Evolutionary conservation across 2,329 filamentous ascomycete species (phyloP).

Genomic region (Arthroderma uncinatum): DNA sequence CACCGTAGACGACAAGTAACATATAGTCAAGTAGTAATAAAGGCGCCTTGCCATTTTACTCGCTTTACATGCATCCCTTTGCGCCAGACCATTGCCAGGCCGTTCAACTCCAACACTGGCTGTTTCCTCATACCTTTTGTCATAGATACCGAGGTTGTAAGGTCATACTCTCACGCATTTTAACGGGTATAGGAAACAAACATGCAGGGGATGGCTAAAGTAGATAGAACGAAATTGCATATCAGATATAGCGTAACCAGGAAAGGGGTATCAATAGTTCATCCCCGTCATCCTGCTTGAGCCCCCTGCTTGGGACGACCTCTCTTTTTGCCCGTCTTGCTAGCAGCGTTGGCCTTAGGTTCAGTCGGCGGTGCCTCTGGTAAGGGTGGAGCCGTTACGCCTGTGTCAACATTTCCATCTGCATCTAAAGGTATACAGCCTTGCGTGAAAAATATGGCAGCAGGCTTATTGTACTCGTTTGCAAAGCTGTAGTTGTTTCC

Average conservation of each 20-base stretch:
- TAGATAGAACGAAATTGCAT: neutral
- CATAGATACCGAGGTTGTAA: neutral
- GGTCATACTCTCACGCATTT: neutral
- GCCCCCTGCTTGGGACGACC: conserved; percentile 11
- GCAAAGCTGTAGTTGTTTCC: conserved; percentile 89
- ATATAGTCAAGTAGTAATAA: neutral
- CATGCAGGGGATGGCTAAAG: neutral
- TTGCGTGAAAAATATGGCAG: conserved; percentile 85
- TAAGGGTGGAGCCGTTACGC: conserved; percentile 12
- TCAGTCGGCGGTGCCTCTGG: conserved; percentile 2
- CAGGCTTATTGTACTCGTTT: conserved; percentile 62
- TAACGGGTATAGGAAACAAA: neutral
- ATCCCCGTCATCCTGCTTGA: neutral
- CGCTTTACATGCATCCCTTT: neutral
- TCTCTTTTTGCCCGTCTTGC: conserved; percentile 9
- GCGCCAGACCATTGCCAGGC: neutral
- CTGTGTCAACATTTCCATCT: conserved; percentile 20
- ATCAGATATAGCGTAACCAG: neutral
- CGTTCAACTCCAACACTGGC: neutral
- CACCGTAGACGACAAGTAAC: neutral
- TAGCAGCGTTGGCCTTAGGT: neutral
- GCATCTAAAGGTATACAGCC: conserved; percentile 51
- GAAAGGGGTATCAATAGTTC: neutral
- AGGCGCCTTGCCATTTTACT: neutral
- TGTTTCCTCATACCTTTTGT: neutral